Percentiles rank a stretch among this genome's conserved stretches.
These are phyloP conservation scores for Starmera amethionina DNA, from an alignment of 805 yeast genomes.

Conservation along the genomic window DNA sequence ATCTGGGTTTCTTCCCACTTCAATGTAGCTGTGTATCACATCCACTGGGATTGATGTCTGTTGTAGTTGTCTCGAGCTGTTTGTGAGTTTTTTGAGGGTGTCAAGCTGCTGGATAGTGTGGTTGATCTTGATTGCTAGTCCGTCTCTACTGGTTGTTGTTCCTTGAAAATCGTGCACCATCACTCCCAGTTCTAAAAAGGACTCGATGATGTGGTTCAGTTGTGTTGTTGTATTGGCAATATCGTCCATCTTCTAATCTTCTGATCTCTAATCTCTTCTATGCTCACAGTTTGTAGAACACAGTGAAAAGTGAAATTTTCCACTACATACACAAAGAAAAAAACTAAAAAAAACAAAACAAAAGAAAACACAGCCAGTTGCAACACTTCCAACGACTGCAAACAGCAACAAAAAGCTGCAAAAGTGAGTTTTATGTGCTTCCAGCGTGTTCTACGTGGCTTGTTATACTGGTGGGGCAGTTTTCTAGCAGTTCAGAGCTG, in stretches of 20 bases:
- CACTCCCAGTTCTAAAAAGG: conserved; percentile 82
- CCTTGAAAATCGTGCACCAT: conserved; percentile 92
- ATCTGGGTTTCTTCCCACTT: conserved; percentile 95
- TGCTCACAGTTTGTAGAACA: conserved; percentile 2
- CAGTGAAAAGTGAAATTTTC: too few relatives aligned
- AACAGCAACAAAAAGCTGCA: too few relatives aligned
- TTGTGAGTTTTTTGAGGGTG: conserved; percentile 17
- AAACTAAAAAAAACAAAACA: too few relatives aligned
- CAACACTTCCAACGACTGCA: too few relatives aligned
- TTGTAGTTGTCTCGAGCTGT: conserved; percentile 8
- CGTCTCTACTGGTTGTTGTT: conserved; percentile 67
- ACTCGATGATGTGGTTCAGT: conserved; percentile 41
- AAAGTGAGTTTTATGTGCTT: too few relatives aligned
- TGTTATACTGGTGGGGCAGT: too few relatives aligned
- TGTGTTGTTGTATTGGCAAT: conserved; percentile 31
- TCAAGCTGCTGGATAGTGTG: conserved; percentile 31
- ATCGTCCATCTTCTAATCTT: conserved; percentile 18
- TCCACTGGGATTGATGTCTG: conserved; percentile 61
- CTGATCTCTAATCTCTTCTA: conserved; percentile 18
- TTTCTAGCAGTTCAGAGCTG: too few relatives aligned
- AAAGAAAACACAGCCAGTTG: too few relatives aligned
- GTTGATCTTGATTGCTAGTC: conserved; percentile 28
- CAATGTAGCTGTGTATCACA: conserved; percentile 74
- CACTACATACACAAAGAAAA: too few relatives aligned
- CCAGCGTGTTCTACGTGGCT: too few relatives aligned